Evolutionary conservation across 805 yeast genomes (phyloP), one percentile per base, ranked within the genome.

Genomic region (Kregervanrija fluxuum): DNA sequence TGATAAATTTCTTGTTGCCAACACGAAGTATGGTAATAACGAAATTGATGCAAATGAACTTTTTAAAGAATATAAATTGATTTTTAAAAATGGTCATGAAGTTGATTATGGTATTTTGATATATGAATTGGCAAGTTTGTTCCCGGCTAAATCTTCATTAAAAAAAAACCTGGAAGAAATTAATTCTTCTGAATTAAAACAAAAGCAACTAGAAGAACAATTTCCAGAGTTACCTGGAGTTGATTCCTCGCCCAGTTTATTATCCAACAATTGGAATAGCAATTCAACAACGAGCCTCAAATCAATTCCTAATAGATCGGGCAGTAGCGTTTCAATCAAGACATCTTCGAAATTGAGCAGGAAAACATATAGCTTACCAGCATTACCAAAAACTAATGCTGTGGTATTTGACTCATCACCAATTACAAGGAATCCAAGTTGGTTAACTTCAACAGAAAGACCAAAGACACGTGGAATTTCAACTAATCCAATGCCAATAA

Each of bases 61-160:
- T 22, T 55, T 76, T 12, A 53, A 55, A 3, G 60, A 66, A 4
- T 84, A 82, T 59, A 58, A 65, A 34, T 55, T 62, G 1, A 55
- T 86, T 10, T 85, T 86, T 52, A 55, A 49, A 9, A 42, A 59
- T 0, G 43, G 49, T 14, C 32, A 17, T 8, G 59, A 67, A 48
- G 73, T 74, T 5, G 89, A 86, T 46, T 60, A 81, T 12, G 67
- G 72, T 45, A 59, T 84, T 6, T 61, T 87, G 38, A 48, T 86
- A 6, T 72, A 71, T 44, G 91, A 85, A 50, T 65, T 82, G 42
- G 65, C 80, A 4, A 83, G 81, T 49, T 59, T 81, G 2, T 76
- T 73, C 51, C 72, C 80, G 0, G 54, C 64, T 13, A 62, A 62
- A n/a, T 71, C 82, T 0, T 54, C 64, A 1, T 71, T 74, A 45